Conservation (phyloP, 345 rosid genomes). For the Erucastrum elatum region DNA sequence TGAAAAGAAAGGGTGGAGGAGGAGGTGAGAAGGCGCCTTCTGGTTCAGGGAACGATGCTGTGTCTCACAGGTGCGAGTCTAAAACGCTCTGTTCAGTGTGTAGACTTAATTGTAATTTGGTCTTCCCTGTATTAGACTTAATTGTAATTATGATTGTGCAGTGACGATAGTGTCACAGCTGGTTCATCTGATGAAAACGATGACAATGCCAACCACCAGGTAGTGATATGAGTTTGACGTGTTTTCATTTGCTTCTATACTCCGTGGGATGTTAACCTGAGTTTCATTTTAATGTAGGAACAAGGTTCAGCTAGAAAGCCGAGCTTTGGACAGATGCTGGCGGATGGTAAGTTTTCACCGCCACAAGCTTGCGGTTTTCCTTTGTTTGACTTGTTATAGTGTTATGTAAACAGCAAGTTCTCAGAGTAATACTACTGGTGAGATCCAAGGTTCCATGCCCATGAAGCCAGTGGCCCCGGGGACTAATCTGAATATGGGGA, state of each 20-base stretch:
- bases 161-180: slow-evolving; percentile 84
- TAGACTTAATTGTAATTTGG: slow-evolving; percentile 6
- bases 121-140: neutral
- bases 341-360: slow-evolving; percentile 58
- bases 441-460: slow-evolving; percentile 52
- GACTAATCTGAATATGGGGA: slow-evolving; percentile 84
- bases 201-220: slow-evolving; percentile 71
- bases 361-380: slow-evolving; percentile 1
- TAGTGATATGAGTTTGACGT: slow-evolving; percentile 26
- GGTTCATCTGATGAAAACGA: slow-evolving; percentile 90
- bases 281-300: slow-evolving; percentile 44
- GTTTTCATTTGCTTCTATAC: neutral
- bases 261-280: neutral
- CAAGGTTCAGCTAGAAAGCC: slow-evolving; percentile 58
- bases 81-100: neutral
- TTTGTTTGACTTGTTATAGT: slow-evolving; percentile 19
- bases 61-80: slow-evolving; percentile 66
- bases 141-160: slow-evolving; percentile 40
- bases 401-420: slow-evolving; percentile 58
- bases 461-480: slow-evolving; percentile 73
- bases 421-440: slow-evolving; percentile 51
- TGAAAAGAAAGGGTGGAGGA: slow-evolving; percentile 63
- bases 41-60: slow-evolving; percentile 86
- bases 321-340: slow-evolving; percentile 76
- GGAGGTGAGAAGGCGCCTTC: slow-evolving; percentile 57